These are phyloP conservation scores for Hypomontagnella submonticulosa DNA, from an alignment of 495 filamentous ascomycete genomes.

Conservation along the genomic window DNA sequence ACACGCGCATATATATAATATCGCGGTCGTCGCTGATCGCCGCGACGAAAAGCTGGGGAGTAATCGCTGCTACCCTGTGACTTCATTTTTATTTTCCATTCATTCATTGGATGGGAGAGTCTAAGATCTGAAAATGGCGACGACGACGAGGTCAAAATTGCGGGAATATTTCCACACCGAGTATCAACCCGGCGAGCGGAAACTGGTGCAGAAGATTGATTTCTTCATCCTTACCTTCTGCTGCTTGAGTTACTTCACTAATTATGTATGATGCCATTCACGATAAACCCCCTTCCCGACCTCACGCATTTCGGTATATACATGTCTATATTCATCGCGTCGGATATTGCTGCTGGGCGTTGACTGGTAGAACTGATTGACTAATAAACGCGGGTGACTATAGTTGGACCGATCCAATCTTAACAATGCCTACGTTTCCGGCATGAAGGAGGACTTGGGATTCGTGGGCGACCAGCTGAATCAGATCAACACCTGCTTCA, in stretches of 20 bases:
- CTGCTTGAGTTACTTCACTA: constrained; percentile 68
- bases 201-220: constrained; percentile 67
- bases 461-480: constrained; percentile 69
- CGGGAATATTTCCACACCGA: constrained; percentile 50
- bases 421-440: constrained; percentile 71
- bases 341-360: background rate
- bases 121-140: constrained; percentile 8
- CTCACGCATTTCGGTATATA: background rate
- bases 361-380: background rate
- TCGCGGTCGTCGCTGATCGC: constrained; percentile 18
- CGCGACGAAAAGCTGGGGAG: constrained; percentile 6
- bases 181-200: constrained; percentile 55
- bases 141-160: constrained; percentile 37
- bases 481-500: constrained; percentile 65
- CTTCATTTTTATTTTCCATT: background rate
- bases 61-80: constrained; percentile 8
- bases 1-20: constrained; percentile 15
- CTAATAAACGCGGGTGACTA: constrained; percentile 39
- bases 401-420: constrained; percentile 69
- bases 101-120: constrained; percentile 21
- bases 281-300: background rate
- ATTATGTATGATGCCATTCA: constrained; percentile 49
- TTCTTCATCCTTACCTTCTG: constrained; percentile 75
- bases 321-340: background rate
- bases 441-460: constrained; percentile 71